These are phyloP conservation scores for Calonectria henricotiae DNA, from an alignment of 2,329 filamentous ascomycete genomes.

Conservation along the genomic window DNA sequence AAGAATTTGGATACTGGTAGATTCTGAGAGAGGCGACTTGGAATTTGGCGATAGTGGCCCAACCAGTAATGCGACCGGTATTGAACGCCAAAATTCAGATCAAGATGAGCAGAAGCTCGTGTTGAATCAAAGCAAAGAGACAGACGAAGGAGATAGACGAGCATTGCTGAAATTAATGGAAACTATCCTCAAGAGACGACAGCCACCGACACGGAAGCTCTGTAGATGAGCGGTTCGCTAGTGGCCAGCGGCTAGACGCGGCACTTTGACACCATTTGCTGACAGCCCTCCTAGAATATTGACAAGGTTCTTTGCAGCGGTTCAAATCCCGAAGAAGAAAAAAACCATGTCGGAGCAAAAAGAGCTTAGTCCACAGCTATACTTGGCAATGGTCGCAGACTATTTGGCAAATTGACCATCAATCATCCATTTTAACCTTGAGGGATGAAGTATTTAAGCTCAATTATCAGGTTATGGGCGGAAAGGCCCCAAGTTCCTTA, in stretches of 20 bases:
- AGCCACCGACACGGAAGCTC: no score
- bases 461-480: no score
- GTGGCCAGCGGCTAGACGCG: neutral
- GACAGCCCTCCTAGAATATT: neutral
- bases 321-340: neutral
- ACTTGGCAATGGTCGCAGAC: neutral
- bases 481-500: neutral
- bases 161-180: neutral
- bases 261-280: neutral
- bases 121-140: neutral
- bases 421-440: neutral
- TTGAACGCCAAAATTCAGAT: no score
- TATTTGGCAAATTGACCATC: neutral
- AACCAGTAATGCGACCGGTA: rapidly evolving
- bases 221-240: neutral
- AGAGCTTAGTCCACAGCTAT: neutral
- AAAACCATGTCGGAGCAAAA: neutral
- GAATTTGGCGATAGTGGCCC: neutral
- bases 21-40: neutral
- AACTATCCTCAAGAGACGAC: neutral
- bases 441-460: neutral
- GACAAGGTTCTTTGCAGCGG: neutral
- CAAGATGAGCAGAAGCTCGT: no score
- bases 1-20: neutral
- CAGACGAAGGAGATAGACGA: neutral